Base-by-base conservation (phyloP, 768 basidiomycete species). In the Sarcomyxa edulis region DNA sequence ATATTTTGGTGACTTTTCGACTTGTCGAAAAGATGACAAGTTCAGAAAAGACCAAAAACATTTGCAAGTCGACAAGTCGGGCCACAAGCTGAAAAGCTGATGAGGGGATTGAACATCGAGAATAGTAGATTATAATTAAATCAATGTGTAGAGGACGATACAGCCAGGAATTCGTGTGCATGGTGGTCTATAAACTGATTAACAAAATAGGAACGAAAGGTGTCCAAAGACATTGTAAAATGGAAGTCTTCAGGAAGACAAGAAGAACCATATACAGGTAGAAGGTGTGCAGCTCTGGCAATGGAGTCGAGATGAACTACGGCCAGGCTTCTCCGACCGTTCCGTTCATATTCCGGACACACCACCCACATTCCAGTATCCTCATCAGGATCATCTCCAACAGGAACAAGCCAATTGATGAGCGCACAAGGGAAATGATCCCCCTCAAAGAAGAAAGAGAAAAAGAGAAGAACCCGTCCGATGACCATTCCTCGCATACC, bases 291-390 rank as follows among this genome's bases (percentile, higher is more conserved):
- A 1, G 26, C 42, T 11, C 46, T 26, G 9, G 40, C 14, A 20
- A 47, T 36, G 10, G 64, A 7, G 34, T 47, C 20, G 74, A 72
- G 62, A 26, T 39, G 36, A 16, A 43, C 44, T 22, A 47, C 35
- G 7, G 31, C 21, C 12, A 47, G 7, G 7, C 16, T 16, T 9
- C 11, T 26, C 9, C 4, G 6, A 24, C 37, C 37, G 7, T 43
- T 34, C 16, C 24, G 9, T 7, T 40, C 21, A 11, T 23, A 6
- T 29, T 55, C 49, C 8, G 46, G 49, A 10, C 31, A 14, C 11
- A 51, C 42, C 14, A 41, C 23, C 50, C 50, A 51, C 45, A 51
- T 44, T 7, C 50, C 48, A 11, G 42, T 47, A 26, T 40, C 35
- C 11, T 34, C 26, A 42, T 49, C 42, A 3, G 36, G 45, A 16